A percentile compares a stretch with the other conserved stretches of the same genome.
These are phyloP conservation scores for Boletellus ananas DNA, from an alignment of 768 basidiomycete species.

Conservation along the genomic window DNA sequence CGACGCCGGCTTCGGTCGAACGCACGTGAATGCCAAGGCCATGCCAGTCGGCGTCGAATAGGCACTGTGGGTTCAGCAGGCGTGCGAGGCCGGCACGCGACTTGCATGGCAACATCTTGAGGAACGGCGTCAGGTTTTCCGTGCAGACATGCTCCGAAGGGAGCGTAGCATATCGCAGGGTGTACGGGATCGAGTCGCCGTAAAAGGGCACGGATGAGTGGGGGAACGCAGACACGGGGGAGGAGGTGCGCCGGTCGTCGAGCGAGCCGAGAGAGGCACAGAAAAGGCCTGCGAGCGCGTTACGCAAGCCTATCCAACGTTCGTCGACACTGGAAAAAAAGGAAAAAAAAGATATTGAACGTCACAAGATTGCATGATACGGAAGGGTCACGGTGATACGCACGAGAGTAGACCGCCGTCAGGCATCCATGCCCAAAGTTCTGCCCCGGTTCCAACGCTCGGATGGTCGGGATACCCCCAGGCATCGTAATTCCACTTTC, in stretches of 20 bases:
- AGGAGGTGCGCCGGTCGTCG: constrained; percentile 71
- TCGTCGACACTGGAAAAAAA: constrained; percentile 52
- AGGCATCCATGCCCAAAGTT: constrained; percentile 92
- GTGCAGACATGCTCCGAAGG: constrained; percentile 93
- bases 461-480: constrained; percentile 81
- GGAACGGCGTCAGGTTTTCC: constrained; percentile 94
- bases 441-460: constrained; percentile 80
- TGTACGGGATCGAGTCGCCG: constrained; percentile 37
- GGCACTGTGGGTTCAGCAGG: constrained; percentile 77
- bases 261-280: constrained; percentile 86
- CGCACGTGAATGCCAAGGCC: constrained; percentile 77
- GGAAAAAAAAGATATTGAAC: too few species aligned
- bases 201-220: constrained; percentile 53
- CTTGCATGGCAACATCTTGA: constrained; percentile 93
- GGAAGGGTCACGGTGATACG: constrained; percentile 17
- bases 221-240: constrained; percentile 60
- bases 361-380: too few species aligned
- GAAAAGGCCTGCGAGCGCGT: constrained; percentile 89
- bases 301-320: constrained; percentile 82
- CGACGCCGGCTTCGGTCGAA: constrained; percentile 57
- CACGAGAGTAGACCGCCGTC: constrained; percentile 52
- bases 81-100: constrained; percentile 78
- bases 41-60: constrained; percentile 93
- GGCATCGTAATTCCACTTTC: constrained; percentile 82
- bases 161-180: constrained; percentile 70